phyloP scores from a whole-genome alignment of 1,284 basidiomycete species.

The Malassezia arunalokei region DNA sequence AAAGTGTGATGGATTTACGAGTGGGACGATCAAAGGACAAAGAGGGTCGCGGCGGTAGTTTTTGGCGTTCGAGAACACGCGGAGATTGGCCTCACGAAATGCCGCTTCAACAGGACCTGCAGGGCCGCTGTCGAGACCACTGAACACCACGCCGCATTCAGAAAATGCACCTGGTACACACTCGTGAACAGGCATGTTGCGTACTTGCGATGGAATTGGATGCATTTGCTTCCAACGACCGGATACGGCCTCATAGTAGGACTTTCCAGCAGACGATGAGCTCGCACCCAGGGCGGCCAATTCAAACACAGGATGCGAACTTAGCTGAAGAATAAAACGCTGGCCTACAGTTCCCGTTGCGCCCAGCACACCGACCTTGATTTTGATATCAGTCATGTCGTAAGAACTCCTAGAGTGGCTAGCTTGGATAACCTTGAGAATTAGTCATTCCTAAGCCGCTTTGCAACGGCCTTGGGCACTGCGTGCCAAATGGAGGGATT shows the following conservation, averaged over 20 bases:
- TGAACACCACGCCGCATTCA: constrained; percentile 81
- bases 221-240: constrained; percentile 76
- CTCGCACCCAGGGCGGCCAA: constrained; percentile 82
- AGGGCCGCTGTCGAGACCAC: constrained; percentile 82
- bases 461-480: constrained; percentile 11
- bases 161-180: constrained; percentile 68
- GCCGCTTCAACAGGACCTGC: constrained; percentile 85
- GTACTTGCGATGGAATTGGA: constrained; percentile 61
- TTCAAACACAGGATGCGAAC: constrained; percentile 78
- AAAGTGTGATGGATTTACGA: constrained; percentile 82
- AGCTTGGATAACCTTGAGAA: neutral
- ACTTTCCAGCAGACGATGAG: constrained; percentile 71
- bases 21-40: constrained; percentile 92
- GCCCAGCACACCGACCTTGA: constrained; percentile 84
- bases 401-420: neutral
- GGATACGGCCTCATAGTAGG: constrained; percentile 59
- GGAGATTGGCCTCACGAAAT: constrained; percentile 74
- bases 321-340: constrained; percentile 73
- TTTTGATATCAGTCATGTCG: constrained; percentile 30
- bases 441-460: constrained; percentile 6
- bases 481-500: neutral
- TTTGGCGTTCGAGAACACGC: constrained; percentile 96
- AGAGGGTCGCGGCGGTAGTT: constrained; percentile 84
- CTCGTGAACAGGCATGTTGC: constrained; percentile 62
- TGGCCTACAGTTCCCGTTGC: constrained; percentile 62